Evolutionary conservation across 306 rosid genomes (phyloP).

Genomic region (Corylus heterophylla): DNA sequence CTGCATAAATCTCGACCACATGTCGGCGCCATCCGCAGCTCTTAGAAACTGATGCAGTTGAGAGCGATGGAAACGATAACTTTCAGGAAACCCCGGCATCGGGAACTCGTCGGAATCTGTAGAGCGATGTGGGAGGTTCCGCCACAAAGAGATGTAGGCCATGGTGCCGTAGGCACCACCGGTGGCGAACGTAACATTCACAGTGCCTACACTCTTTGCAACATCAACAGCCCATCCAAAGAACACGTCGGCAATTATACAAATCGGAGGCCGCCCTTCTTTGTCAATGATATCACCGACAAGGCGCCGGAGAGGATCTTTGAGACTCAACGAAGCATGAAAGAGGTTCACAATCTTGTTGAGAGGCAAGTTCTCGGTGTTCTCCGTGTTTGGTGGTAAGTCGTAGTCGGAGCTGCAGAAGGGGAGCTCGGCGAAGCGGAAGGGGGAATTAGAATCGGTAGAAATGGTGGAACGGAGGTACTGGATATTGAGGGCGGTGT

Average conservation of each 20-base stretch:
- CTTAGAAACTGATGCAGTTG: conserved; percentile 47
- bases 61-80: conserved; percentile 43
- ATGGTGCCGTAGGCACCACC: conserved; percentile 73
- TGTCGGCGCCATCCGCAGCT: conserved; percentile 57
- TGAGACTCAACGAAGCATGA: conserved; percentile 46
- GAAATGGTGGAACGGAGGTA: conserved; percentile 49
- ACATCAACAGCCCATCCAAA: conserved; percentile 55
- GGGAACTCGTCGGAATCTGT: conserved; percentile 46
- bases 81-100: conserved; percentile 62
- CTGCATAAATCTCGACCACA: conserved; percentile 56
- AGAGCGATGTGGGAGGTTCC: conserved; percentile 58
- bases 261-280: conserved; percentile 50
- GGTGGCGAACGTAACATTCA: conserved; percentile 50
- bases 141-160: conserved; percentile 60
- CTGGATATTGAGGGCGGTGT: conserved; percentile 63
- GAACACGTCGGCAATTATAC: conserved; percentile 54
- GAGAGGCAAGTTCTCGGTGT: conserved; percentile 54
- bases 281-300: conserved; percentile 32
- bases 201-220: conserved; percentile 43
- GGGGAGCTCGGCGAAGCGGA: conserved; percentile 51
- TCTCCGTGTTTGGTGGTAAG: conserved; percentile 60
- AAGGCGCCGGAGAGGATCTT: conserved; percentile 42
- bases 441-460: background rate
- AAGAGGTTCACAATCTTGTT: conserved; percentile 19
- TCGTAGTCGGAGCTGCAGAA: conserved; percentile 40